Evolutionary conservation across 2,329 filamentous ascomycete genomes (phyloP), one percentile per base, ranked within the genome.

Genomic region (Raffaelea arxii): DNA sequence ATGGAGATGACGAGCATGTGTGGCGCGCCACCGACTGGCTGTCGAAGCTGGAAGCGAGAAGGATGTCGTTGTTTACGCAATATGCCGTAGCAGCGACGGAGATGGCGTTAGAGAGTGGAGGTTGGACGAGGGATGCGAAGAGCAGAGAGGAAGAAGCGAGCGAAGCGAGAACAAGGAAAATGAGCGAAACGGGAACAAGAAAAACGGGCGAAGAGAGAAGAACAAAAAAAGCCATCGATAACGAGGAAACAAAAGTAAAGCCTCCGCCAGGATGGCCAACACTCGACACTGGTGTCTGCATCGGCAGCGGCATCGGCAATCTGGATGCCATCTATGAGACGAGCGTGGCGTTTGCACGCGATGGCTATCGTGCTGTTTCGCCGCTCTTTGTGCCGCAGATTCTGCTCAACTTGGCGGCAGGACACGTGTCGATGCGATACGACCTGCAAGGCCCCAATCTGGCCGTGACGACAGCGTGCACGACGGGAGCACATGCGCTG

Each of bases 281-380:
- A n/a, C n/a, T n/a, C n/a, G n/a, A n/a, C 46, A 94, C 90, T 0
- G 92, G 92, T 1, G 86, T 98, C 2, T 95, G 91, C 58, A 73
- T 98, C 36, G 92, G 92, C 2, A 97, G 91, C 54, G 92, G 92
- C 2, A 96, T 98, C 56, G 92, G 92, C 16, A 96, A 92, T 58
- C 74, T 98, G 35, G 85, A 95, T 36, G 89, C 95, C 56, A 80
- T 94, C 9, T 96, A 94, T 64, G 74, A 83, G 51, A 94, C 89
- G 2, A 87, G 86, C 47, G 58, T 95, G 43, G 79, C 78, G 2
- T 94, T 86, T 60, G 74, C 86, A 25, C 72, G 78, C 64, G 79
- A 79, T 48, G 91, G 91, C 53, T 94, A 96, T 63, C 87, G 79
- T 55, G 95, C 92, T 59, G 86, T 97, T 2, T 94, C 90, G 27